Percentiles rank a stretch among this genome's conserved stretches.
These are phyloP conservation scores for Globisporangium ultimum DNA, from an alignment of 352 stramenopile species.

Conservation along the genomic window DNA sequence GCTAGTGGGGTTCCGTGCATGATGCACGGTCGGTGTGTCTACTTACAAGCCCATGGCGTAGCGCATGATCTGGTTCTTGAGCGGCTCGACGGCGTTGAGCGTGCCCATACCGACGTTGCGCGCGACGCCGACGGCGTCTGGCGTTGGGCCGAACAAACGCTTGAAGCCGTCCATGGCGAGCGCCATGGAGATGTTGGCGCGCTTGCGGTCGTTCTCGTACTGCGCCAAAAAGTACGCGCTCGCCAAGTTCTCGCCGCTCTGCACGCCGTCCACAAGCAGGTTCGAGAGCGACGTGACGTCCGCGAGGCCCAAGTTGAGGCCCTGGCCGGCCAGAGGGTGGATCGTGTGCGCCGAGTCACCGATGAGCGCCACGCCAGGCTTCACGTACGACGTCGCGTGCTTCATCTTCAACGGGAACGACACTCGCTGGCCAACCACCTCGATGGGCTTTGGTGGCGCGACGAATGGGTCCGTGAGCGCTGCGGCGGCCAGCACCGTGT, in stretches of 20 bases:
- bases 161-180: conserved; percentile 89
- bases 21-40: background rate
- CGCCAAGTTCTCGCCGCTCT: conserved; percentile 74
- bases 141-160: conserved; percentile 76
- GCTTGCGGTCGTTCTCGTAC: conserved; percentile 88
- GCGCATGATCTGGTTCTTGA: conserved; percentile 90
- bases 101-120: conserved; percentile 86
- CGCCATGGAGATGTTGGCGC: conserved; percentile 79
- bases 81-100: conserved; percentile 80
- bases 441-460: conserved; percentile 57
- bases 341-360: conserved; percentile 96
- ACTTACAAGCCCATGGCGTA: conserved; percentile 85
- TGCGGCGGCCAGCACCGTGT: conserved; percentile 72
- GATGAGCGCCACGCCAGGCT: conserved; percentile 86
- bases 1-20: background rate
- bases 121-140: conserved; percentile 65
- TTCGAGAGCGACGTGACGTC: conserved; percentile 84
- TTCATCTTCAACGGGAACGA: conserved; percentile 89
- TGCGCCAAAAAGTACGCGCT: conserved; percentile 72
- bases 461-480: conserved; percentile 77
- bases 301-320: conserved; percentile 93
- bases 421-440: conserved; percentile 71
- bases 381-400: conserved; percentile 86
- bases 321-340: conserved; percentile 95
- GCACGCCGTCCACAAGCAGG: conserved; percentile 73